These are phyloP conservation scores for Aspergillus hiratsukae DNA, from an alignment of 2,329 filamentous ascomycete genomes.

Conservation along the genomic window DNA sequence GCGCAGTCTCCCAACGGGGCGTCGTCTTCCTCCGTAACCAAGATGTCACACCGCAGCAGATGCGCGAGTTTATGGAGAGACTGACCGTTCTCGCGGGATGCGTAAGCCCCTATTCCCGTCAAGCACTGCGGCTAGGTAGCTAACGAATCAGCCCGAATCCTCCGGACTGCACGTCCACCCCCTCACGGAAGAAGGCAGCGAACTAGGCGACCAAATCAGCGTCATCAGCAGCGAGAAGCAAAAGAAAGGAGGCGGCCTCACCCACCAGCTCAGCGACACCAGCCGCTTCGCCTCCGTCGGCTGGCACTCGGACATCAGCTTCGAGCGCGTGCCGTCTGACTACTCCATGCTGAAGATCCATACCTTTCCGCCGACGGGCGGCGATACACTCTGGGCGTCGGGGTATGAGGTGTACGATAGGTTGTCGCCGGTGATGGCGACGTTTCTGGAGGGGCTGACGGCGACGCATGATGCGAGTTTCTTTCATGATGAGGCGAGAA, in stretches of 20 bases:
- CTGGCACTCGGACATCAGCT: conserved; percentile 60
- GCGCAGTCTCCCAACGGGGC: conserved; percentile 59
- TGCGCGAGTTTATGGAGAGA: conserved; percentile 49
- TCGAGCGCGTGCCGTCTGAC: conserved; percentile 60
- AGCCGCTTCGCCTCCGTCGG: conserved; percentile 42
- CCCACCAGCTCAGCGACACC: conserved; percentile 30
- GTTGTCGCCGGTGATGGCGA: conserved; percentile 51
- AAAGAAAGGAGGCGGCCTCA: conserved; percentile 39
- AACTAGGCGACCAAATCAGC: conserved; percentile 57
- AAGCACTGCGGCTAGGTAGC: too few relatives aligned
- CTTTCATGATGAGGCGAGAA: conserved; percentile 42
- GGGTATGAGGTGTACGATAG: conserved; percentile 64
- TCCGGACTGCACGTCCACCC: conserved; percentile 60
- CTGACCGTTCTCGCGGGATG: conserved; percentile 44
- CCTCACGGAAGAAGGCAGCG: conserved; percentile 53
- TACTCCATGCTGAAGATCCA: conserved; percentile 58
- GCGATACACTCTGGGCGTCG: conserved; percentile 63
- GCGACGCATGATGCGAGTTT: conserved; percentile 54
- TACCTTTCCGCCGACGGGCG: conserved; percentile 52
- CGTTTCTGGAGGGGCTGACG: conserved; percentile 56
- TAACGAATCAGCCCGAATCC: conserved; percentile 39
- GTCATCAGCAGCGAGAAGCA: conserved; percentile 57
- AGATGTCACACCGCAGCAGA: conserved; percentile 57
- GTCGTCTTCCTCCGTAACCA: conserved; percentile 69
- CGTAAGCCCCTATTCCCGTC: conserved; percentile 15